Evolutionary conservation across 202 grass and related monocot genomes (phyloP).

Genomic region (Digitaria exilis): DNA sequence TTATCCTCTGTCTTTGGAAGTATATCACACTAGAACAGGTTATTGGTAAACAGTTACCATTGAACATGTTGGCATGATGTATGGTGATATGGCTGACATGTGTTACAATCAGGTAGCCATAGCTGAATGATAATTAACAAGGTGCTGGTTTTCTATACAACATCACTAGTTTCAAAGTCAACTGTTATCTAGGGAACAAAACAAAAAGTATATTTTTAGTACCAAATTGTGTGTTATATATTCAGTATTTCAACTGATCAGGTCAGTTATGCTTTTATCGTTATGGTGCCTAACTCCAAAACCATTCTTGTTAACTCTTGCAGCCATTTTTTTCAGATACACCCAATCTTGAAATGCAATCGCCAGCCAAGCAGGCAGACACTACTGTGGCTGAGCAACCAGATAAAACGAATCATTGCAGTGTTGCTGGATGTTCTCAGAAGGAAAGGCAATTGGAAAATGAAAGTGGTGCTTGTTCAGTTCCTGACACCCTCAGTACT

Average conservation of each 20-base stretch:
- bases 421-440: constrained; percentile 17
- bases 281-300: not conserved
- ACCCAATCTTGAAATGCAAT: constrained; percentile 23
- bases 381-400: constrained; percentile 27
- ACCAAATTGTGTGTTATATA: constrained; percentile 9
- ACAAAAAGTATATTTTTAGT: not conserved
- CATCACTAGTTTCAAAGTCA: constrained; percentile 11
- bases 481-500: not conserved
- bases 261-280: not conserved
- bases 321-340: constrained; percentile 33
- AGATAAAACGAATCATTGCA: not conserved
- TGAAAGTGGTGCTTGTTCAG: not conserved
- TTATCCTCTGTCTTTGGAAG: constrained; percentile 1
- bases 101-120: not conserved
- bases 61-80: constrained; percentile 8
- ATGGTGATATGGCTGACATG: constrained; percentile 7
- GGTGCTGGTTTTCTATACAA: not conserved
- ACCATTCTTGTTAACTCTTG: constrained; percentile 7
- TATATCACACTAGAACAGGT: not conserved
- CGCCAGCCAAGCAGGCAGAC: constrained; percentile 9
- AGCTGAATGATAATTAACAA: not conserved
- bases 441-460: constrained; percentile 16
- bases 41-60: not conserved
- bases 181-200: constrained; percentile 4
- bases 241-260: not conserved